These are phyloP conservation scores for Euphorbia schlechtendalii DNA, from an alignment of 441 rosid species.

Conservation along the genomic window DNA sequence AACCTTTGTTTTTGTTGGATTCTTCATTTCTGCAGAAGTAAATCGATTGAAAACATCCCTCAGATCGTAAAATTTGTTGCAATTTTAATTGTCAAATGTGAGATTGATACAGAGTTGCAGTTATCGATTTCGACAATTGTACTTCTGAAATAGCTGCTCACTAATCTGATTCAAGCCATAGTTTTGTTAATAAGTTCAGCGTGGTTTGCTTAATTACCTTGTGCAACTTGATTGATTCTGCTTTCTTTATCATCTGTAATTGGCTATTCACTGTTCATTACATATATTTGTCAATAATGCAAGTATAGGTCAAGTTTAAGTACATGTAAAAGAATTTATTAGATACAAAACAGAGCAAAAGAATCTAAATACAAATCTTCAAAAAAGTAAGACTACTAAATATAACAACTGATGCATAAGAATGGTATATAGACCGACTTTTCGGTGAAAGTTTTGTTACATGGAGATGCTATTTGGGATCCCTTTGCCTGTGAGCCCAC, in stretches of 20 bases:
- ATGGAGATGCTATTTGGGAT: constrained; percentile 83
- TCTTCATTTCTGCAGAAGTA: too few relatives aligned
- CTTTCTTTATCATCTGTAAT: not conserved
- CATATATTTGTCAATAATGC: too few relatives aligned
- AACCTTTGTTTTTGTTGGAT: too few relatives aligned
- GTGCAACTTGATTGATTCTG: not conserved
- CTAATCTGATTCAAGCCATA: not conserved
- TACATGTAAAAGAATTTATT: not conserved
- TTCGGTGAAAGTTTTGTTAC: constrained; percentile 18
- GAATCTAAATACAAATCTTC: not conserved
- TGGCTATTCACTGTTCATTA: not conserved
- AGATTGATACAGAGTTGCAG: too few relatives aligned
- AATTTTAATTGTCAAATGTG: too few relatives aligned
- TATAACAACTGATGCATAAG: not conserved
- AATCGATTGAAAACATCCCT: too few relatives aligned
- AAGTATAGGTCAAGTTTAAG: not conserved
- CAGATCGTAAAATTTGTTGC: too few relatives aligned
- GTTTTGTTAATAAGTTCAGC: not conserved
- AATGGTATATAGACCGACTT: not conserved
- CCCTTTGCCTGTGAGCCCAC: constrained; percentile 76
- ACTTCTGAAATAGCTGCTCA: not conserved
- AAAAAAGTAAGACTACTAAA: not conserved
- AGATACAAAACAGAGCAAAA: not conserved
- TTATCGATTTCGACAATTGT: too few relatives aligned
- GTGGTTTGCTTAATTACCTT: not conserved